Percentiles rank a stretch among this genome's conserved stretches.
Conservation (phyloP, 1,284 basidiomycete genomes). For the Schizophyllum amplum region DNA sequence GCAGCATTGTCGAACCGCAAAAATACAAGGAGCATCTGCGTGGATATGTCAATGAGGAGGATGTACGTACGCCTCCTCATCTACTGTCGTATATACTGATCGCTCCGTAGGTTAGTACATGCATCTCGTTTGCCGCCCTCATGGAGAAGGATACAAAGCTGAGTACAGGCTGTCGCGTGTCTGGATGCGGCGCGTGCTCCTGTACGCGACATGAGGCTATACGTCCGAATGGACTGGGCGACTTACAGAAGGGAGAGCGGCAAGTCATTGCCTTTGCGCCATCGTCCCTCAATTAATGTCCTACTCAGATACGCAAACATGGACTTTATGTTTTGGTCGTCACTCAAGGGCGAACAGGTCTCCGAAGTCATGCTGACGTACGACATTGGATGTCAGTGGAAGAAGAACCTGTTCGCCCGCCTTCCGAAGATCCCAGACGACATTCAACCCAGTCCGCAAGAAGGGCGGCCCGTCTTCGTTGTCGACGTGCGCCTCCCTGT, state of each 20-base stretch:
- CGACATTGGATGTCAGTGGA: conserved; percentile 17
- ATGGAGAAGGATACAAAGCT: conserved; percentile 12
- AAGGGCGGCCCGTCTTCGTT: conserved; percentile 7
- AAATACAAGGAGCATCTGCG: conserved; percentile 16
- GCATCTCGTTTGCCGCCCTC: conserved; percentile 11
- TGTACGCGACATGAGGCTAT: conserved; percentile 15
- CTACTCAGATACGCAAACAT: conserved; percentile 15
- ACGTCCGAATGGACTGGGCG: conserved; percentile 9
- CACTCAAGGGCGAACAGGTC: conserved; percentile 1
- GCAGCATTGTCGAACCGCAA: conserved; percentile 17
- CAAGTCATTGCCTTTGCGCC: not conserved
- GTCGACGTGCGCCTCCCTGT: conserved; percentile 5
- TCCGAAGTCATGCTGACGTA: conserved; percentile 8
- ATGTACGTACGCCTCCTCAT: conserved; percentile 2
- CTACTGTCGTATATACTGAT: not conserved
- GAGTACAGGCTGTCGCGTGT: conserved; percentile 7
- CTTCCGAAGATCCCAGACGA: not conserved
- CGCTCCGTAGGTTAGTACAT: conserved; percentile 8
- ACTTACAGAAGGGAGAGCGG: conserved; percentile 14
- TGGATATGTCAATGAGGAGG: conserved; percentile 9
- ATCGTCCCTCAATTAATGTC: too few relatives aligned
- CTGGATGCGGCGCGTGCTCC: conserved; percentile 10
- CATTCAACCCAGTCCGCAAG: conserved; percentile 1
- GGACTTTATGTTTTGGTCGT: conserved; percentile 11
- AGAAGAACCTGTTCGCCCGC: conserved; percentile 6